Percentiles rank a stretch among this genome's conserved stretches.
Conservation (phyloP, 768 basidiomycete species). For the Lentinula edodes region DNA sequence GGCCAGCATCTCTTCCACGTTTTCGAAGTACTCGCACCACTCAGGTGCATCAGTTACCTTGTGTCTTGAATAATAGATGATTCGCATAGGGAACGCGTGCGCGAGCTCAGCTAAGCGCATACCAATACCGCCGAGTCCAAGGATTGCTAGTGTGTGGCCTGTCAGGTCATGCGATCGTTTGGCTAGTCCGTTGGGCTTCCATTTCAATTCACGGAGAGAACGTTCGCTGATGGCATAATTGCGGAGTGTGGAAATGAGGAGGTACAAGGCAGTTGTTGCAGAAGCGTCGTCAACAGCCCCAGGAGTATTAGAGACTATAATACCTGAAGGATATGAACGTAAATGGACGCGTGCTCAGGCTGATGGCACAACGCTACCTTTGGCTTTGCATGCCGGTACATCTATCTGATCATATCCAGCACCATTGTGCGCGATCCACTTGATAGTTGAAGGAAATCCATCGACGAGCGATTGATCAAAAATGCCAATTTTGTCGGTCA, state of each 20-base stretch:
- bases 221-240: constrained; percentile 66
- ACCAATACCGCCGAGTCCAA: constrained; percentile 78
- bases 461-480: constrained; percentile 78
- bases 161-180: constrained; percentile 56
- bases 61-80: constrained; percentile 74
- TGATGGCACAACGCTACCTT: constrained; percentile 34
- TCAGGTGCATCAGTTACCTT: constrained; percentile 52
- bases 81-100: constrained; percentile 82
- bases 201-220: constrained; percentile 48
- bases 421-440: constrained; percentile 90
- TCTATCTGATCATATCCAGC: constrained; percentile 92
- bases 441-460: constrained; percentile 59
- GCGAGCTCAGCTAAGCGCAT: constrained; percentile 63
- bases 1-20: constrained; percentile 57
- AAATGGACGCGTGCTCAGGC: neutral
- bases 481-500: constrained; percentile 58
- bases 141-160: constrained; percentile 63
- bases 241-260: constrained; percentile 72
- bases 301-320: constrained; percentile 83
- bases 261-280: constrained; percentile 82
- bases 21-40: constrained; percentile 72
- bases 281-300: constrained; percentile 89
- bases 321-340: constrained; percentile 36
- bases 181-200: constrained; percentile 52
- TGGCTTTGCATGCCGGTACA: constrained; percentile 62